Evolutionary conservation across 2,329 filamentous ascomycete species (phyloP), one percentile per base, ranked within the genome.

Genomic region (Ophiocordyceps camponoti-floridani): DNA sequence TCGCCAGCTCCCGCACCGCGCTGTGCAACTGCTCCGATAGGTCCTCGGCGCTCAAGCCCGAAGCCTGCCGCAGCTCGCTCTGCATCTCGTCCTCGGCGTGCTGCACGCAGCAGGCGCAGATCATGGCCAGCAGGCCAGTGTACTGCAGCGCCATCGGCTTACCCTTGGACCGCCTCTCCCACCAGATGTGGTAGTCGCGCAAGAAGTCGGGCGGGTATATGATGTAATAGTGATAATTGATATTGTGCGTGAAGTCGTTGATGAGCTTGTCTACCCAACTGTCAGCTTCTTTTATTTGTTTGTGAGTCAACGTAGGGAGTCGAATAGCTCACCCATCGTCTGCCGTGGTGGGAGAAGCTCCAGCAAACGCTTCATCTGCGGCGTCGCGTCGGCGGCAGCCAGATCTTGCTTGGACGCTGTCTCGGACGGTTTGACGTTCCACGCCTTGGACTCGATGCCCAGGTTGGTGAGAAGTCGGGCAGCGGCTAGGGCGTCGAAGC

Each of bases 161-260:
- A 16, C 48, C 46, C 9, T 47, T 46, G 3, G 42, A 33, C 26
- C 51, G 46, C 12, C 50, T 45, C 26, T 55, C 49, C 58, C 57
- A 60, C 58, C 57, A 60, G 19, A 49, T 48, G 19, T 58, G 50
- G 37, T 60, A 60, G 23, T 58, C 52, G 10, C 51, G 47, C 16
- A 55, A 41, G 41, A 60, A 59, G 8, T 49, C 45, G 9, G 54
- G 50, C n/a, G 54, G 52, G 42, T 58, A 56, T 42, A 60, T 52
- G 45, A 59, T 54, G 50, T 58, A 58, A 47, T 60, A 60, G 45
- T 60, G 56, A 18, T 52, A 56, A 42, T 60, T 60, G 44, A 59
- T 52, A 27, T 56, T 54, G 28, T 49, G 47, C 43, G 58, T 47
- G 41, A 60, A 60, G 28, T 50, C 52, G 23, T 54, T 50, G 4